phyloP scores from a whole-genome alignment of 345 rosid genomes.

The Hibiscus mutabilis region DNA sequence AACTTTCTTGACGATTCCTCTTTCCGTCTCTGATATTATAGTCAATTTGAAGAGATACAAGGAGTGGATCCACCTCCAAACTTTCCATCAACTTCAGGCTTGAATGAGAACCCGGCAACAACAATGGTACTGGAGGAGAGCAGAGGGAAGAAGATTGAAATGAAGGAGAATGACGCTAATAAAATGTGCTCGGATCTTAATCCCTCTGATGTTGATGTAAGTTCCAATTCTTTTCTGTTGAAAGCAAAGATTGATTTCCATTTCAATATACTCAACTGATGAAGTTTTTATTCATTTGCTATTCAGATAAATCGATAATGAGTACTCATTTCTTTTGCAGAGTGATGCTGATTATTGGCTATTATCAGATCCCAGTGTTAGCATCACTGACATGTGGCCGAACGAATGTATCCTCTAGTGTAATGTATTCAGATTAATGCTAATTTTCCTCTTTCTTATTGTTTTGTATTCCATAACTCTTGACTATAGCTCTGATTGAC shows the following conservation, averaged over 20 bases:
- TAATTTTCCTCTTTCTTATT: not conserved
- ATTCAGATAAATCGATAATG: not conserved
- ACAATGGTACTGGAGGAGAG: slow-evolving; percentile 30
- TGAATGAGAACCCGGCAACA: slow-evolving; percentile 38
- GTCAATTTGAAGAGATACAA: slow-evolving; percentile 90
- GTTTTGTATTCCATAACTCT: slow-evolving; percentile 26
- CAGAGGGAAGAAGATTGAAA: slow-evolving; percentile 47
- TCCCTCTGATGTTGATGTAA: slow-evolving; percentile 85
- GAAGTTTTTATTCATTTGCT: not conserved
- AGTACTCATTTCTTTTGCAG: slow-evolving; percentile 32
- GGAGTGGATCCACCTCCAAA: slow-evolving; percentile 49
- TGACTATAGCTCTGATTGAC: slow-evolving; percentile 38
- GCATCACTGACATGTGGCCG: slow-evolving; percentile 88
- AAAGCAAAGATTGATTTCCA: not conserved
- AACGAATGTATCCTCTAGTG: slow-evolving; percentile 68
- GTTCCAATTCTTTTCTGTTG: slow-evolving; percentile 20
- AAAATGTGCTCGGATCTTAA: slow-evolving; percentile 46
- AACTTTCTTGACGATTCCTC: not conserved
- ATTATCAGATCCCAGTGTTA: slow-evolving; percentile 77
- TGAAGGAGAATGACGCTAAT: slow-evolving; percentile 41
- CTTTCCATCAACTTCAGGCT: slow-evolving; percentile 45
- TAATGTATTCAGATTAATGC: not conserved
- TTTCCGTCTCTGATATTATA: slow-evolving; percentile 11
- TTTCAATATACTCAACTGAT: not conserved
- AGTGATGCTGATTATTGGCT: slow-evolving; percentile 93